Evolutionary conservation across 2,329 filamentous ascomycete species (phyloP), one percentile per base, ranked within the genome.

Genomic region (Alternaria sp.): DNA sequence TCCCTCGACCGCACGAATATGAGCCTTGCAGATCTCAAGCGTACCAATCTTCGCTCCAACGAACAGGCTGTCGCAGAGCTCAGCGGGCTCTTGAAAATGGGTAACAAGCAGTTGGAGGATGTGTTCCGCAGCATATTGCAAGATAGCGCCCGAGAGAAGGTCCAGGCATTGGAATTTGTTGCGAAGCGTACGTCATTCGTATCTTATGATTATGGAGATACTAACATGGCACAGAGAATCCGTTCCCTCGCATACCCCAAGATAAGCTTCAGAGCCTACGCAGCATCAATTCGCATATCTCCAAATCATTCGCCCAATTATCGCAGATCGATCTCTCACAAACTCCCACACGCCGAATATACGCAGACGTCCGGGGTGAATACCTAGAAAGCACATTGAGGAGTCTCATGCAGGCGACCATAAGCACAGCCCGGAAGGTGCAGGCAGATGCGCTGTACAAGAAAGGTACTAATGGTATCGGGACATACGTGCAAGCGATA

Each of bases 101-200:
- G 93, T 24, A 93, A 91, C 66, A 87, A 88, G 12, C 93, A 96
- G 75, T 84, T 99, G 32, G 93, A 98, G 78, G 88, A 88, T 57
- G 86, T 94, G 55, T 96, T 97, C 74, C 88, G 93, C 63, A 89
- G 90, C 60, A 85, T 93, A 54, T 81, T 99, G 44, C 87, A 86
- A 63, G 91, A 96, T 68, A 92, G 94, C 39, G 90, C 92, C 14
- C 87, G 87, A 51, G 87, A 91, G 38, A 75, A 72, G 3, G 86
- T 98, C 51, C 95, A 99, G 75, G 94, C 95, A 7, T 82, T 99
- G 44, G 92, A 97, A 78, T 97, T 90, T 74, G 90, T 97, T 71
- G 97, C 93, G 18, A 98, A 98, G 79, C 88, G 93, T 82, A 86
- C 84, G 75, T 51, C 46, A 5, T 36, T 12, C 20, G 20, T 26